These are phyloP conservation scores for Elongisporangium undulatum DNA, from an alignment of 352 stramenopile species.

Conservation along the genomic window DNA sequence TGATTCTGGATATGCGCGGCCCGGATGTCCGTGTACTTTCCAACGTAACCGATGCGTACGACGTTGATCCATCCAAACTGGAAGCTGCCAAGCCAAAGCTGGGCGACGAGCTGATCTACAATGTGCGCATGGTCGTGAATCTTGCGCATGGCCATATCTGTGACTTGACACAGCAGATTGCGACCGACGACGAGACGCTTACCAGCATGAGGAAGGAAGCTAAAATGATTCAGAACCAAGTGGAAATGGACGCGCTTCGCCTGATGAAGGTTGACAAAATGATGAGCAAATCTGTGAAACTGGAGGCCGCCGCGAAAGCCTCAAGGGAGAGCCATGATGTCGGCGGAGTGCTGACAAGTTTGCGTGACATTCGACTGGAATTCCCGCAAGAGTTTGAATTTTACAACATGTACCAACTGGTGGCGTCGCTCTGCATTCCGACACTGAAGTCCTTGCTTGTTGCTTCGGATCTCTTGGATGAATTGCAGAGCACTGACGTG, in stretches of 20 bases:
- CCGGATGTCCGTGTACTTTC: conserved; percentile 73
- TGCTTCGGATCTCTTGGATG: conserved; percentile 33
- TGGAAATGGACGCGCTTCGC: conserved; percentile 54
- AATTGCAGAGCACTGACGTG: conserved; percentile 14
- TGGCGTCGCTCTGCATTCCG: conserved; percentile 63
- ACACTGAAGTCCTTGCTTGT: conserved; percentile 44
- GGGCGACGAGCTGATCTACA: conserved; percentile 90
- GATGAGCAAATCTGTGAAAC: conserved; percentile 30
- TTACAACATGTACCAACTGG: conserved; percentile 65
- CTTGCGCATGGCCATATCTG: conserved; percentile 74
- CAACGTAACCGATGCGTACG: conserved; percentile 62
- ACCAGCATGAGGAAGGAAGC: conserved; percentile 59
- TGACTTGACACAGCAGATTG: conserved; percentile 70
- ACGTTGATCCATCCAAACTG: conserved; percentile 32
- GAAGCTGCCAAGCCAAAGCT: conserved; percentile 64
- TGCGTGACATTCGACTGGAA: conserved; percentile 35
- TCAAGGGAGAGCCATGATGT: conserved; percentile 22
- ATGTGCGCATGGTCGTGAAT: conserved; percentile 87
- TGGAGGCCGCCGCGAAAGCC: conserved; percentile 22
- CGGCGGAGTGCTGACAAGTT: conserved; percentile 28
- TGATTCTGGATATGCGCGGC: conserved; percentile 89
- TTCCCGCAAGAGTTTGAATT: conserved; percentile 71
- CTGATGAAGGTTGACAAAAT: conserved; percentile 46
- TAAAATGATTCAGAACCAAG: conserved; percentile 52
- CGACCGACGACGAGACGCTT: conserved; percentile 37